Conservation (phyloP, 2,329 filamentous ascomycete species). For the Apiospora koreana region DNA sequence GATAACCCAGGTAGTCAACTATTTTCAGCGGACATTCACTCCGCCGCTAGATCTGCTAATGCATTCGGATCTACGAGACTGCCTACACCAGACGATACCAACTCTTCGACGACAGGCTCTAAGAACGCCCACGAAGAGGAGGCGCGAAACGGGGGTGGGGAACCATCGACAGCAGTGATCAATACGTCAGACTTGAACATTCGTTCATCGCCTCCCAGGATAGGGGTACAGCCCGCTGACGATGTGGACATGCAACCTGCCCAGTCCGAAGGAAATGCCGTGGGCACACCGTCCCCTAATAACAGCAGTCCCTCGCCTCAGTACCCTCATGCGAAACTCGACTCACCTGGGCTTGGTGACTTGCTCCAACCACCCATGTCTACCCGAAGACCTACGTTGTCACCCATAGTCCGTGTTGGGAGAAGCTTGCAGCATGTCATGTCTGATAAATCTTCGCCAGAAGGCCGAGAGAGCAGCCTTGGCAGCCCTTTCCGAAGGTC, state of each 20-base stretch:
- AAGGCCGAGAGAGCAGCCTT: slow-evolving; percentile 49
- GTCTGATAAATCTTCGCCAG: slow-evolving; percentile 59
- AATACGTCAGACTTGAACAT: slow-evolving; percentile 27
- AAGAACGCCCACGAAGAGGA: slow-evolving; percentile 27
- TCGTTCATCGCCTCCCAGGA: slow-evolving; percentile 36
- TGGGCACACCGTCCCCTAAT: slow-evolving; percentile 6
- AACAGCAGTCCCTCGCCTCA: slow-evolving; percentile 11
- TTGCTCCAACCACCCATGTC: slow-evolving; percentile 1
- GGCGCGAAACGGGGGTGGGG: slow-evolving; percentile 14
- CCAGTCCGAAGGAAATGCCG: neutral
- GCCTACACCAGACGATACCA: slow-evolving; percentile 54
- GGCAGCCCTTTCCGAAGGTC: slow-evolving; percentile 56
- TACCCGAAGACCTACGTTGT: slow-evolving; percentile 42
- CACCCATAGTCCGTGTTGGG: slow-evolving; percentile 60
- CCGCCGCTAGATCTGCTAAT: slow-evolving; percentile 36
- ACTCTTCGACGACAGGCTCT: slow-evolving; percentile 37
- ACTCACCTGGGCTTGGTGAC: slow-evolving; percentile 4
- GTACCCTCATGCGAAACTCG: neutral
- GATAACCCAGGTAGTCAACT: slow-evolving; percentile 2
- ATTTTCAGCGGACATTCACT: slow-evolving; percentile 14
- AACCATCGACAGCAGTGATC: slow-evolving; percentile 13
- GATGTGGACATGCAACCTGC: neutral
- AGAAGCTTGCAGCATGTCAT: slow-evolving; percentile 59
- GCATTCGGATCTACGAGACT: slow-evolving; percentile 43
- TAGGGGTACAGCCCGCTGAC: neutral